phyloP scores from a whole-genome alignment of 352 stramenopile species.

The Phytopythium boreale region DNA sequence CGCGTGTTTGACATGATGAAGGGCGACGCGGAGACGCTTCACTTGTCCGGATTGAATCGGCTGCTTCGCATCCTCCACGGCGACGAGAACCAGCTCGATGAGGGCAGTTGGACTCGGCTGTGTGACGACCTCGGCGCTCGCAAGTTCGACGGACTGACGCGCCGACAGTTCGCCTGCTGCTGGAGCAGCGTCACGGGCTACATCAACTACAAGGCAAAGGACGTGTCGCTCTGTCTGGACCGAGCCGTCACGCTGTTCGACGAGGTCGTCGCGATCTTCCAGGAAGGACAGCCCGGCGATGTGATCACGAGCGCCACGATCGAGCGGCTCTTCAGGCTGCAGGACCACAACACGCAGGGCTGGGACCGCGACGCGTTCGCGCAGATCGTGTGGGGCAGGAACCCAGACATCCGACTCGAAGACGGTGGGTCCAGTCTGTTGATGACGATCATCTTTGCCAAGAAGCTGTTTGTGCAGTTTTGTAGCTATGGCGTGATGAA shows the following conservation, averaged over 20 bases:
- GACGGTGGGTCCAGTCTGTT: conserved; percentile 34
- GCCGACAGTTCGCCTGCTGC: conserved; percentile 47
- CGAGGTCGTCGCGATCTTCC: conserved; percentile 33
- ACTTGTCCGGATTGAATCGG: conserved; percentile 25
- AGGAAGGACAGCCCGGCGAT: conserved; percentile 25
- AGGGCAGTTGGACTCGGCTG: conserved; percentile 25
- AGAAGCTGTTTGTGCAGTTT: conserved; percentile 39
- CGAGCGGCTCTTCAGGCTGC: conserved; percentile 16
- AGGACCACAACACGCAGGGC: background rate
- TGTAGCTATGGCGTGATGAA: conserved; percentile 30
- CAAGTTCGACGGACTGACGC: conserved; percentile 26
- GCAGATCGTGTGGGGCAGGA: conserved; percentile 29
- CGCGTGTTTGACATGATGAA: conserved; percentile 45
- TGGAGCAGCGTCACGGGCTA: conserved; percentile 38
- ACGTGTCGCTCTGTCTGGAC: conserved; percentile 40
- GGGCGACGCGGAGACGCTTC: conserved; percentile 17
- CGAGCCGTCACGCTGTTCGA: conserved; percentile 40
- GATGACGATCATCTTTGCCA: conserved; percentile 48
- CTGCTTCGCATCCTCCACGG: conserved; percentile 33
- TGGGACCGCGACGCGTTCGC: conserved; percentile 35
- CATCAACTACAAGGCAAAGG: conserved; percentile 29
- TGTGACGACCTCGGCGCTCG: conserved; percentile 34
- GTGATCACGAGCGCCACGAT: conserved; percentile 34
- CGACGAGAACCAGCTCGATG: conserved; percentile 16
- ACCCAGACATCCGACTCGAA: conserved; percentile 25